Evolutionary conservation across 2,329 filamentous ascomycete genomes (phyloP).

Genomic region (Coniochaeta pulveracea): DNA sequence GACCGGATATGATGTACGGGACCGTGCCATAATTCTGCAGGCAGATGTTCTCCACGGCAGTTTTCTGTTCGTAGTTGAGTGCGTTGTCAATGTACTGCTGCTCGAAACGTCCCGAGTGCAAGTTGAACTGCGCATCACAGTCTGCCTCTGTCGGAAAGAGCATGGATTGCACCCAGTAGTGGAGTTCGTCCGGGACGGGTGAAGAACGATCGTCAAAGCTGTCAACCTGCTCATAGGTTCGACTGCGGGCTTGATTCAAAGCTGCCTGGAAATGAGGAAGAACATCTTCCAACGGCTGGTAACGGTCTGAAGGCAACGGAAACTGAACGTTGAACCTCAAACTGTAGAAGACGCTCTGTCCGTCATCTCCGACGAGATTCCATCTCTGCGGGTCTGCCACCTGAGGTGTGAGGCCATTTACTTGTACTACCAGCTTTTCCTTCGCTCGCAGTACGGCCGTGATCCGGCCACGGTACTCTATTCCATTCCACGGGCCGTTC

Average conservation of each 20-base stretch:
- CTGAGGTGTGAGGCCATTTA: conserved; percentile 7
- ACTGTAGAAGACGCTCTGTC: too few relatives aligned
- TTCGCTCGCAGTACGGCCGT: conserved; percentile 9
- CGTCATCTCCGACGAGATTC: too few relatives aligned
- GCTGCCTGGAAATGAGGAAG: conserved; percentile 8
- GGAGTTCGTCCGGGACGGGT: too few relatives aligned
- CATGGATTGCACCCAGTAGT: conserved; percentile 12
- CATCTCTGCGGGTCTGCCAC: too few relatives aligned
- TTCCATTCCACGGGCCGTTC: conserved; percentile 9
- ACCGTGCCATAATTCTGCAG: conserved; percentile 11
- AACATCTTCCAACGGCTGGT: conserved; percentile 7
- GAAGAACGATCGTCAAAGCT: too few relatives aligned
- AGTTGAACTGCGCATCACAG: conserved; percentile 9
- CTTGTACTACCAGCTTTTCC: conserved; percentile 9
- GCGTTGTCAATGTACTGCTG: conserved; percentile 8
- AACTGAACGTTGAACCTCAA: conserved; percentile 12
- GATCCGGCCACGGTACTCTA: conserved; percentile 11
- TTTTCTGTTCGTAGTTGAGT: conserved; percentile 13
- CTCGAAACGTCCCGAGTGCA: conserved; percentile 7
- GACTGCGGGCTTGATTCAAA: conserved; percentile 4
- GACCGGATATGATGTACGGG: conserved; percentile 15
- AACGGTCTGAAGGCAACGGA: conserved; percentile 6
- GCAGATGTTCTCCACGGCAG: conserved; percentile 12
- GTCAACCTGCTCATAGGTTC: conserved; percentile 4
- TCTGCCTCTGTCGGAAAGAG: conserved; percentile 12